phyloP scores from a whole-genome alignment of 495 filamentous ascomycete genomes.

The Aspergillus sclerotiicarbonarius region DNA sequence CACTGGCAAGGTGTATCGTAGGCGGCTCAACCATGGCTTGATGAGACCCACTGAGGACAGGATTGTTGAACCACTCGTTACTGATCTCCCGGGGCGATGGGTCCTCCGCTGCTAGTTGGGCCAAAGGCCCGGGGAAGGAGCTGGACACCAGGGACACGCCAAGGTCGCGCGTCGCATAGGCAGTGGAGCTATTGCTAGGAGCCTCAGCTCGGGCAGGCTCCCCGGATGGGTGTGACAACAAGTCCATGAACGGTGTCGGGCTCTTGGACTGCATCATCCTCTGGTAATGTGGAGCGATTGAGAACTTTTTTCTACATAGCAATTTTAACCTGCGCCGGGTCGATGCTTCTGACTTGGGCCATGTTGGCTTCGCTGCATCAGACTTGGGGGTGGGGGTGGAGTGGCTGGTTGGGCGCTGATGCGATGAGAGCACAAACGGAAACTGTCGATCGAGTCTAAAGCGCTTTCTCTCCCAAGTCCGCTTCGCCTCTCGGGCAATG shows the following conservation, averaged over 20 bases:
- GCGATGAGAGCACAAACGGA: conserved; percentile 26
- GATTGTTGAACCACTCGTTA: conserved; percentile 39
- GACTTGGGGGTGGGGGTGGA: conserved; percentile 55
- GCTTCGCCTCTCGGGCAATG: conserved; percentile 80
- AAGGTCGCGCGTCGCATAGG: conserved; percentile 74
- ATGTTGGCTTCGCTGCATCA: conserved; percentile 44
- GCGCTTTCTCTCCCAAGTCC: conserved; percentile 64
- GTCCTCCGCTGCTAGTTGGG: conserved; percentile 53
- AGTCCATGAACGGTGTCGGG: conserved; percentile 67
- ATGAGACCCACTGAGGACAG: conserved; percentile 15
- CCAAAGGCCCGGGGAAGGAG: conserved; percentile 70
- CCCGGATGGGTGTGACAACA: conserved; percentile 44
- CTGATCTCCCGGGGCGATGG: conserved; percentile 17
- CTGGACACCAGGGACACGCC: conserved; percentile 79
- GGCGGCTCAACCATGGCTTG: conserved; percentile 4
- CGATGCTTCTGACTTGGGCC: conserved; percentile 80
- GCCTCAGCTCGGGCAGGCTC: conserved; percentile 25
- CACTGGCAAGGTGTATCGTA: conserved; percentile 20
- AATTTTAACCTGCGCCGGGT: conserved; percentile 79
- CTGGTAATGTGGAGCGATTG: conserved; percentile 64
- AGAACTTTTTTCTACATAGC: conserved; percentile 75
- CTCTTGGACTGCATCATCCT: conserved; percentile 70
- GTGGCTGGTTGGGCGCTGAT: conserved; percentile 55
- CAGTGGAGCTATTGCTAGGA: conserved; percentile 28
- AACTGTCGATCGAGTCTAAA: conserved; percentile 23